Percentiles rank a stretch among this genome's conserved stretches.
These are phyloP conservation scores for Backusella morwellensis DNA, from an alignment of 192 early-diverging fungal species.

Conservation along the genomic window DNA sequence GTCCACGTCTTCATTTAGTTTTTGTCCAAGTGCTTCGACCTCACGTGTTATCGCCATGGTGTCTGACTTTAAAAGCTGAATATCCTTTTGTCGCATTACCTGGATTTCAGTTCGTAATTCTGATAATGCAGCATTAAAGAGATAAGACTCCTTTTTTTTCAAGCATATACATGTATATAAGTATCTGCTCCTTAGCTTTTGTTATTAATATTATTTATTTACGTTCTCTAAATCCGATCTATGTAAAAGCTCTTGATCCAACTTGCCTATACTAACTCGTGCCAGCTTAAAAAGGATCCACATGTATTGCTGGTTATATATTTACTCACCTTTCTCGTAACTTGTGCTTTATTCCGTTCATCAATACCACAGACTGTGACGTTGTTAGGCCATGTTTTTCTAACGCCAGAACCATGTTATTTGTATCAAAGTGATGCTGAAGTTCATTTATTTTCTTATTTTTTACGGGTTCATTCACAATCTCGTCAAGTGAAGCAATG, in stretches of 20 bases:
- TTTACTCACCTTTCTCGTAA: constrained; percentile 55
- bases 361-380: constrained; percentile 69
- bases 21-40: constrained; percentile 71
- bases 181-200: neutral
- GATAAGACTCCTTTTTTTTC: constrained; percentile 57
- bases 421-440: constrained; percentile 74
- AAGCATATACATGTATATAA: constrained; percentile 6
- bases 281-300: neutral
- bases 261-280: constrained; percentile 35
- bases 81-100: constrained; percentile 75
- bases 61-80: constrained; percentile 69
- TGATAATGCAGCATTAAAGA: constrained; percentile 79
- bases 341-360: constrained; percentile 68
- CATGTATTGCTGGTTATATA: neutral
- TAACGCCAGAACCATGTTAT: constrained; percentile 64
- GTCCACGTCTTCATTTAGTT: constrained; percentile 70
- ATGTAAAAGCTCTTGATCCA: constrained; percentile 34
- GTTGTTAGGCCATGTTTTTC: constrained; percentile 62
- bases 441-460: constrained; percentile 10
- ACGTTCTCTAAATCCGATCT: constrained; percentile 79
- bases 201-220: neutral
- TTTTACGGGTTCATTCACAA: neutral
- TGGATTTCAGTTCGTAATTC: constrained; percentile 78
- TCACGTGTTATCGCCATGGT: constrained; percentile 71
- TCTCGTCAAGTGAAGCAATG: neutral